Evolutionary conservation across 805 yeast species (phyloP).

Genomic region (Kodamaea restingae): DNA sequence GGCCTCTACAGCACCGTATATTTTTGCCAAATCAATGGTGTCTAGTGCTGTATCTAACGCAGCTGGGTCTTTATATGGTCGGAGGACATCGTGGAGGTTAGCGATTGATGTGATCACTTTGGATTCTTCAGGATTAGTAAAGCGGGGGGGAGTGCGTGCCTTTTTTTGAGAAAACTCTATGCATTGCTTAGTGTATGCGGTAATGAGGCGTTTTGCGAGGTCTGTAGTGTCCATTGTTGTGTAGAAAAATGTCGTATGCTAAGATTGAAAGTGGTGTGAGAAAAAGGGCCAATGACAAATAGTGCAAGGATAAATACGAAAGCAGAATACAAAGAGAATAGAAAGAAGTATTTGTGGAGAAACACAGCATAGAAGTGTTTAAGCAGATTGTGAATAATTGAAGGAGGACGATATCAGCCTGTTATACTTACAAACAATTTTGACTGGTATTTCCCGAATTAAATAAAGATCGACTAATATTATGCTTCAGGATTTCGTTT

Average conservation of each 20-base stretch:
- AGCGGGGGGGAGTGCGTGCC: conserved; percentile 3
- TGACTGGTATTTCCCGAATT: too few species aligned
- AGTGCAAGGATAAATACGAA: background rate
- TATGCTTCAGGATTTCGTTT: too few species aligned
- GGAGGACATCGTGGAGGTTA: conserved; percentile 3
- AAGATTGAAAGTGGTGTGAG: background rate
- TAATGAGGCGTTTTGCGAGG: conserved; percentile 12
- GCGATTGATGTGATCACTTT: background rate
- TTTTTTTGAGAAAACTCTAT: conserved; percentile 4
- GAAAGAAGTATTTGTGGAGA: background rate
- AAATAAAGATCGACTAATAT: too few species aligned
- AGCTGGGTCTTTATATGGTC: conserved; percentile 11
- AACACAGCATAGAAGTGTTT: too few species aligned
- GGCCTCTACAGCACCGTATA: conserved; percentile 59
- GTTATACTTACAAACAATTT: too few species aligned
- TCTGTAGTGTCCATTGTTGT: conserved; percentile 6
- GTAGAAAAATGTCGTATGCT: too few species aligned
- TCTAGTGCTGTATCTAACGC: conserved; percentile 54
- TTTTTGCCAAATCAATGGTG: conserved; percentile 52
- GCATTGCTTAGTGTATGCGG: conserved; percentile 9
- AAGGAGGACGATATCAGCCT: background rate
- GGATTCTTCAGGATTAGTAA: conserved; percentile 3
- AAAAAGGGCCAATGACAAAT: background rate
- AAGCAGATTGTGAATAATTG: background rate
- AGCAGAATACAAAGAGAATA: background rate